Evolutionary conservation across 2,329 filamentous ascomycete species (phyloP).

Genomic region (Lasiodiplodia citricola): DNA sequence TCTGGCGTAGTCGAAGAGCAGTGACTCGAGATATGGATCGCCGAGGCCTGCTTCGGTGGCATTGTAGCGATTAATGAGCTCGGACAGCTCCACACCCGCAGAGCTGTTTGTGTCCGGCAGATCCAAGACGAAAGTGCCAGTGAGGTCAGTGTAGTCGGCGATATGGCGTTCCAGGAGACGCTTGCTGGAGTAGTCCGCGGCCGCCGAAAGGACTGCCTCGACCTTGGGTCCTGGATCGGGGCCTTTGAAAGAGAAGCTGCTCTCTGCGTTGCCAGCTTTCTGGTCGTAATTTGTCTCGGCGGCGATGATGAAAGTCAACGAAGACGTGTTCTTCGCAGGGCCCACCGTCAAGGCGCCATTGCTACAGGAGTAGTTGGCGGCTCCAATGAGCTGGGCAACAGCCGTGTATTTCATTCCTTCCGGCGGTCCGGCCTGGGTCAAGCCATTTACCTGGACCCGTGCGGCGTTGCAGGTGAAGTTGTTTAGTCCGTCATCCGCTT

Average conservation of each 20-base stretch:
- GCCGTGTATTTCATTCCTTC: constrained; percentile 54
- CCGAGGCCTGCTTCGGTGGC: constrained; percentile 34
- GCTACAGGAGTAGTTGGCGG: constrained; percentile 29
- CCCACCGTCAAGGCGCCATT: constrained; percentile 29
- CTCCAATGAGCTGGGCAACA: constrained; percentile 40
- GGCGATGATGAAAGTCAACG: constrained; percentile 50
- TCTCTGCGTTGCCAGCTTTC: constrained; percentile 52
- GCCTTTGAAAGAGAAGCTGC: constrained; percentile 56
- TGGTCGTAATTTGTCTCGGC: constrained; percentile 58
- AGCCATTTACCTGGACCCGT: constrained; percentile 40
- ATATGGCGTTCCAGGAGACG: constrained; percentile 45
- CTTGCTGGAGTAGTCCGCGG: constrained; percentile 40
- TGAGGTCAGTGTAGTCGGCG: constrained; percentile 50
- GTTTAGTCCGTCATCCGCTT: constrained; percentile 38
- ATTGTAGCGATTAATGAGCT: constrained; percentile 39
- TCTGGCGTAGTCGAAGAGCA: constrained; percentile 60
- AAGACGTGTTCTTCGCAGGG: constrained; percentile 30
- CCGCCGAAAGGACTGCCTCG: constrained; percentile 40
- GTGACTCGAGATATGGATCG: constrained; percentile 59
- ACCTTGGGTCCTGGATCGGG: constrained; percentile 51
- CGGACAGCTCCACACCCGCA: constrained; percentile 44
- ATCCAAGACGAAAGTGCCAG: constrained; percentile 48
- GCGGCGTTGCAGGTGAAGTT: constrained; percentile 41
- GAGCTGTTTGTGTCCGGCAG: constrained; percentile 55
- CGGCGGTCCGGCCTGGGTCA: constrained; percentile 48